phyloP scores from a whole-genome alignment of 495 filamentous ascomycete genomes.

The Podospora didyma region DNA sequence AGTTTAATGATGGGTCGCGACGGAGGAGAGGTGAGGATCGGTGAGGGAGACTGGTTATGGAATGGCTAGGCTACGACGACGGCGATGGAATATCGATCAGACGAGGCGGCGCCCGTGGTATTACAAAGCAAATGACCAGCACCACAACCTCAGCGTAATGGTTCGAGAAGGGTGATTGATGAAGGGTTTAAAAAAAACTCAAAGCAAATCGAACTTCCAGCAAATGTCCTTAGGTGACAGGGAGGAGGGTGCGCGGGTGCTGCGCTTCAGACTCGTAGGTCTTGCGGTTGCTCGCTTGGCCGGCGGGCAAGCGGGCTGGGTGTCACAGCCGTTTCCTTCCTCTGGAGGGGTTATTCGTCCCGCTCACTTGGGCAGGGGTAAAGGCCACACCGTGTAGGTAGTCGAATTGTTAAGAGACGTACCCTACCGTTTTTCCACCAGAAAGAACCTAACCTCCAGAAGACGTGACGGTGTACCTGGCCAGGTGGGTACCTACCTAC shows the following conservation, averaged over 20 bases:
- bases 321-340: slow-evolving; percentile 1
- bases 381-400: no score
- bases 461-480: no score
- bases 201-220: background rate
- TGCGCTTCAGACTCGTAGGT: background rate
- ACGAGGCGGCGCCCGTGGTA: no score
- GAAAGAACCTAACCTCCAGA: no score
- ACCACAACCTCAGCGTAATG: background rate
- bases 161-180: background rate
- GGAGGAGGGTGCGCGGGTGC: background rate
- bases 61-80: background rate
- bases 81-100: no score
- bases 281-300: background rate
- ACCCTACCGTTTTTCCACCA: no score
- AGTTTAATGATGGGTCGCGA: background rate
- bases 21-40: background rate
- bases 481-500: no score
- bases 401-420: no score
- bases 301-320: background rate
- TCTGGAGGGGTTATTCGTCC: slow-evolving; percentile 2
- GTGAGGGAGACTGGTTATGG: background rate
- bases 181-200: background rate
- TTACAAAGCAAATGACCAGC: background rate
- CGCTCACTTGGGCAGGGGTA: no score
- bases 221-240: background rate